phyloP scores from a whole-genome alignment of 1,139 yeast genomes.

The Magnusiomyces fungicola region DNA sequence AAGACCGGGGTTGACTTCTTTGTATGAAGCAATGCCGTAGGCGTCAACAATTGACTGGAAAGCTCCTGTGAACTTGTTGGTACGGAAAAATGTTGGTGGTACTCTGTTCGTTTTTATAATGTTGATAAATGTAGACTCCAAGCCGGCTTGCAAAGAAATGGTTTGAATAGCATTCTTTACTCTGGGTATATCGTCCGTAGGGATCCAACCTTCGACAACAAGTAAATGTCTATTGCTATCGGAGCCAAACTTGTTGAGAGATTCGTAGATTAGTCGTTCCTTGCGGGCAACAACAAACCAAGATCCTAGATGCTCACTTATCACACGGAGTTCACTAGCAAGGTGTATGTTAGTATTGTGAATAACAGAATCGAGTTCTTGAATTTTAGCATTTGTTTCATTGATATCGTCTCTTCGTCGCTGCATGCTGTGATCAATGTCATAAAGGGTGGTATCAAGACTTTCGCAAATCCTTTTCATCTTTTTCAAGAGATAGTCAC shows the following conservation, averaged over 20 bases:
- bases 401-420: slow-evolving; percentile 51
- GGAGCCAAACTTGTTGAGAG: slow-evolving; percentile 73
- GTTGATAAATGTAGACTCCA: slow-evolving; percentile 71
- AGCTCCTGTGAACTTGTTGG: slow-evolving; percentile 86
- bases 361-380: slow-evolving; percentile 62
- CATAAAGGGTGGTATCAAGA: slow-evolving; percentile 70
- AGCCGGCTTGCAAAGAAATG: slow-evolving; percentile 52
- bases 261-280: slow-evolving; percentile 68
- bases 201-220: slow-evolving; percentile 98
- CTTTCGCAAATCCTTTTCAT: slow-evolving; percentile 75
- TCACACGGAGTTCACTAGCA: slow-evolving; percentile 64
- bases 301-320: slow-evolving; percentile 60
- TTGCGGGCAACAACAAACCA: slow-evolving; percentile 63
- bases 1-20: slow-evolving; percentile 92
- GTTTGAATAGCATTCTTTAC: slow-evolving; percentile 45
- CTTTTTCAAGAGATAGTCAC: slow-evolving; percentile 58
- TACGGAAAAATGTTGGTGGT: slow-evolving; percentile 90
- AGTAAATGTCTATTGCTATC: slow-evolving; percentile 80
- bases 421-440: slow-evolving; percentile 52
- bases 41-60: slow-evolving; percentile 93
- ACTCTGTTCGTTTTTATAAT: slow-evolving; percentile 71
- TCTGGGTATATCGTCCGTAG: slow-evolving; percentile 44
- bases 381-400: slow-evolving; percentile 51
- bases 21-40: slow-evolving; percentile 88
- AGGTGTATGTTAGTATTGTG: slow-evolving; percentile 64